Evolutionary conservation across 2,329 filamentous ascomycete species (phyloP).

Genomic region (Daldinia eschscholtzii): DNA sequence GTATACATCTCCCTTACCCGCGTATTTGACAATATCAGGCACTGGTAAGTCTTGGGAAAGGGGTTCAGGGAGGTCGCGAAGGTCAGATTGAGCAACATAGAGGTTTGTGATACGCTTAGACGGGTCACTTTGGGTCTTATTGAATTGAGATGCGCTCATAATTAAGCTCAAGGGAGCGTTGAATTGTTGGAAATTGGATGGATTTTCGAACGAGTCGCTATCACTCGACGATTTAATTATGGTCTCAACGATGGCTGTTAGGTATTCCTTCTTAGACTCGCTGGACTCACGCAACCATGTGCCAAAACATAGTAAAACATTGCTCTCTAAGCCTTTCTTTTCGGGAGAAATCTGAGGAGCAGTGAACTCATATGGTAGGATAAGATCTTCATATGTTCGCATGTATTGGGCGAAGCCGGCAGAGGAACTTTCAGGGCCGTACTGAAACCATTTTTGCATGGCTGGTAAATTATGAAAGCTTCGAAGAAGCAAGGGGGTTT

Average conservation of each 20-base stretch:
- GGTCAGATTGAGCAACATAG: conserved; percentile 87
- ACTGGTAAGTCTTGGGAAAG: conserved; percentile 76
- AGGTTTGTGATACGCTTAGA: conserved; percentile 59
- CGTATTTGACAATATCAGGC: conserved; percentile 71
- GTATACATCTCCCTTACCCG: conserved; percentile 87
- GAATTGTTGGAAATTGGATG: conserved; percentile 66
- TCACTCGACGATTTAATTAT: conserved; percentile 40
- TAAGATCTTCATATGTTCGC: conserved; percentile 35
- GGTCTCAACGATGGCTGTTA: conserved; percentile 45
- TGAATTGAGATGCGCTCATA: conserved; percentile 67
- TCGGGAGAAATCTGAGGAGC: background rate
- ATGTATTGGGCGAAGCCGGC: conserved; percentile 43
- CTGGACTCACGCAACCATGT: conserved; percentile 41
- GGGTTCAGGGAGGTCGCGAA: conserved; percentile 73
- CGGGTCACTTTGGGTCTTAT: conserved; percentile 46
- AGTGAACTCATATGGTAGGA: conserved; percentile 51
- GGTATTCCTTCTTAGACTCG: conserved; percentile 9
- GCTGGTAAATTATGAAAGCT: conserved; percentile 43
- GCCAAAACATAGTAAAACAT: conserved; percentile 34
- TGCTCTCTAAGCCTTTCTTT: background rate
- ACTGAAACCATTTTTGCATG: conserved; percentile 49
- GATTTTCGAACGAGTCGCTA: background rate
- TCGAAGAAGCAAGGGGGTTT: conserved; percentile 38
- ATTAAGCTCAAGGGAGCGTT: conserved; percentile 75
- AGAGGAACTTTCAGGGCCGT: conserved; percentile 3